These are phyloP conservation scores for Taphrina wiesneri DNA, from an alignment of 1,139 yeast species.

Conservation along the genomic window DNA sequence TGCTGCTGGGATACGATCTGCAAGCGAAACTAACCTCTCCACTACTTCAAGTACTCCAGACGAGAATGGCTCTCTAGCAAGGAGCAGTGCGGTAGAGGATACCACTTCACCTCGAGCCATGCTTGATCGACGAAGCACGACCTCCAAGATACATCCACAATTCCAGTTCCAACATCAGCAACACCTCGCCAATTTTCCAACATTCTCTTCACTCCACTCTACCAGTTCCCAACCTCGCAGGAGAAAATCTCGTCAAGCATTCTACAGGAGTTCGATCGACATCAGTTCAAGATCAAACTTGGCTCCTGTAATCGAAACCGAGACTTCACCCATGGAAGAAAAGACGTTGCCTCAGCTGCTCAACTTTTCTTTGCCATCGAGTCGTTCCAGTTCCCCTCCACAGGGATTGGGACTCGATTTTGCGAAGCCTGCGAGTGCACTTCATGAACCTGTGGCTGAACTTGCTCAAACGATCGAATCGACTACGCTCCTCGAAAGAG, in stretches of 20 bases:
- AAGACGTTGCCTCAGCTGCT: neutral
- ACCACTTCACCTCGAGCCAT: neutral
- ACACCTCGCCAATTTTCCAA: constrained; percentile 4
- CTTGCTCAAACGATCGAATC: neutral
- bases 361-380: neutral
- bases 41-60: neutral
- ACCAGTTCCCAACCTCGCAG: constrained; percentile 2
- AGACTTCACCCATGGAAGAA: constrained; percentile 5
- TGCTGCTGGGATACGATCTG: constrained; percentile 15
- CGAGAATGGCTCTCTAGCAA: neutral
- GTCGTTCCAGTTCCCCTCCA: neutral
- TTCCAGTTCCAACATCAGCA: neutral
- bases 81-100: neutral
- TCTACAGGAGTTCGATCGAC: constrained; percentile 6
- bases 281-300: constrained; percentile 3
- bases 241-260: neutral
- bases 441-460: neutral
- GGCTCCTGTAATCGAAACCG: constrained; percentile 9
- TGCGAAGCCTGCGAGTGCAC: neutral
- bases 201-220: constrained; percentile 1
- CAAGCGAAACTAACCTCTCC: constrained; percentile 13
- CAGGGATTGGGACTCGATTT: neutral
- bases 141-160: neutral
- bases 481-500: neutral
- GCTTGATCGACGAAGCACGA: neutral